These are phyloP conservation scores for Aspergillus bombycis DNA, from an alignment of 2,329 filamentous ascomycete species.

Conservation along the genomic window DNA sequence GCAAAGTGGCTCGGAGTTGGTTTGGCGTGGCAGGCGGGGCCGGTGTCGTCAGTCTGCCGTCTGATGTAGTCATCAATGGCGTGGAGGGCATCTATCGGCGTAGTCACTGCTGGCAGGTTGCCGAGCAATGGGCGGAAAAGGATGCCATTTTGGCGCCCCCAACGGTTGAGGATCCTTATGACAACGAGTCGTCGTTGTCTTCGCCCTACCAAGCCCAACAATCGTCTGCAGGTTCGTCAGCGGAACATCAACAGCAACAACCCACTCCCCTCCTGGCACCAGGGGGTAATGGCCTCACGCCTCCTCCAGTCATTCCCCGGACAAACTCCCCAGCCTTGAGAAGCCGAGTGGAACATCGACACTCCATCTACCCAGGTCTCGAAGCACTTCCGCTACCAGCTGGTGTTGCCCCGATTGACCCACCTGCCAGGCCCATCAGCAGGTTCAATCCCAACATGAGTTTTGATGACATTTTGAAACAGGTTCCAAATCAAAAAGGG, in stretches of 20 bases:
- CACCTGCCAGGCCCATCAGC: conserved; percentile 42
- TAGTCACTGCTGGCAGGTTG: conserved; percentile 70
- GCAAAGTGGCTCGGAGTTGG: conserved; percentile 49
- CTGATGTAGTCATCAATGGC: conserved; percentile 67
- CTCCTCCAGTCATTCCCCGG: conserved; percentile 40
- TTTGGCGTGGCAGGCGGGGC: conserved; percentile 63
- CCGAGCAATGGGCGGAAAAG: conserved; percentile 61
- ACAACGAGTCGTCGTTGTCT: conserved; percentile 42
- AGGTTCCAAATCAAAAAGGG: conserved; percentile 40
- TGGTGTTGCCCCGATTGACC: conserved; percentile 46
- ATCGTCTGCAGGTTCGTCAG: conserved; percentile 41
- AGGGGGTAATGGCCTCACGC: conserved; percentile 34
- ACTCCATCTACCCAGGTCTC: conserved; percentile 48
- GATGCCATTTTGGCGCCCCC: conserved; percentile 38
- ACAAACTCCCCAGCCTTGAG: conserved; percentile 35
- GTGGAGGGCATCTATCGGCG: conserved; percentile 70
- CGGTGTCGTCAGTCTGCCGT: conserved; percentile 64
- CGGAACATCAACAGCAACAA: conserved; percentile 35
- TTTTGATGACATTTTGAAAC: conserved; percentile 52
- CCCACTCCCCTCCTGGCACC: conserved; percentile 37
- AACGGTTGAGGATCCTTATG: conserved; percentile 38
- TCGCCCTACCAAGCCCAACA: conserved; percentile 42
- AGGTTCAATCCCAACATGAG: conserved; percentile 52
- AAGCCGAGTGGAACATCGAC: conserved; percentile 41
- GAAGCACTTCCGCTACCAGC: conserved; percentile 49